Evolutionary conservation across 805 yeast species (phyloP).

Genomic region (Ogataea polymorpha): DNA sequence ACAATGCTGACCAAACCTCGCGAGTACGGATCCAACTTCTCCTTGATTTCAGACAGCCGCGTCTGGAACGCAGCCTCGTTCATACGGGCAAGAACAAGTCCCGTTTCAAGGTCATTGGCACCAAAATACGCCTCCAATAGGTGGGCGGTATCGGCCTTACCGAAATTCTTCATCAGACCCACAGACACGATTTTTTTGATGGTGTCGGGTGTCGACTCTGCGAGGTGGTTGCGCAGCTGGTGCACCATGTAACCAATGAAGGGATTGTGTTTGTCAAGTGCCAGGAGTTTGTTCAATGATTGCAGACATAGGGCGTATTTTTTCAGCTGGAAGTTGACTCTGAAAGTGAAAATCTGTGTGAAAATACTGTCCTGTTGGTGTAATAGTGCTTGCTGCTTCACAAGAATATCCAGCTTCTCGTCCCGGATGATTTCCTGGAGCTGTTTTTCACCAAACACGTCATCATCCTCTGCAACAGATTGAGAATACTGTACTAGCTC

Average conservation of each 20-base stretch:
- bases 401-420: constrained; percentile 44
- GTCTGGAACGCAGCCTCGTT: constrained; percentile 7
- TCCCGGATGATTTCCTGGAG: constrained; percentile 26
- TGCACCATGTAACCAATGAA: constrained; percentile 22
- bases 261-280: constrained; percentile 17
- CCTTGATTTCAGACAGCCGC: constrained; percentile 10
- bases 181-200: constrained; percentile 26
- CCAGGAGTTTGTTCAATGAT: constrained; percentile 36
- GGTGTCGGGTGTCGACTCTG: constrained; percentile 17
- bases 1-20: constrained; percentile 4
- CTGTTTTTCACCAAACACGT: constrained; percentile 53
- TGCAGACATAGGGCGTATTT: constrained; percentile 46
- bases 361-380: constrained; percentile 35
- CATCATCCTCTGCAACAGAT: constrained; percentile 44
- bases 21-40: constrained; percentile 5
- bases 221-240: constrained; percentile 11
- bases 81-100: constrained; percentile 15
- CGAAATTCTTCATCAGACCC: constrained; percentile 23
- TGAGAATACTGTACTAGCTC: constrained; percentile 44
- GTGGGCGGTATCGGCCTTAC: constrained; percentile 11
- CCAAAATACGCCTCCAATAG: constrained; percentile 19
- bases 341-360: constrained; percentile 27
- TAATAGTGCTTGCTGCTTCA: constrained; percentile 34
- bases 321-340: constrained; percentile 36
- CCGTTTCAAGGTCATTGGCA: constrained; percentile 16